A percentile compares a stretch with the other conserved stretches of the same genome.
Evolutionary conservation across 352 stramenopile genomes (phyloP).

Genomic region (Blastocystis hominis): DNA sequence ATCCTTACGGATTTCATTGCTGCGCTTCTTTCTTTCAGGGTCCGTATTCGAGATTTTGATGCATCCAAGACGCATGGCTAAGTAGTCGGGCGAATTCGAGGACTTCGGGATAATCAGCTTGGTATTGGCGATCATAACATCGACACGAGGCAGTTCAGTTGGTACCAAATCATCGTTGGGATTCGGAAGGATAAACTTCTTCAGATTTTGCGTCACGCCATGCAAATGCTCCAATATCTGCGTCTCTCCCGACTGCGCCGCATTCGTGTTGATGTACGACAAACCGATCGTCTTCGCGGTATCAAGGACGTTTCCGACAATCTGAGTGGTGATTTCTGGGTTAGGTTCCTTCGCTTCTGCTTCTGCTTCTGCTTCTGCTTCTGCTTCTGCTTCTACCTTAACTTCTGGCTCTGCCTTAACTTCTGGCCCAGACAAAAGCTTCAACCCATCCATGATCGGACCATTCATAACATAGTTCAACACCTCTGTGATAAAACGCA

Average conservation of each 20-base stretch:
- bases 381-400: not conserved
- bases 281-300: conserved; percentile 39
- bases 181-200: conserved; percentile 50
- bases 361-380: not conserved
- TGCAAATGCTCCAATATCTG: conserved; percentile 36
- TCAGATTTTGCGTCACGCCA: conserved; percentile 16
- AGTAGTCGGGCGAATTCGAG: not conserved
- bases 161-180: conserved; percentile 39
- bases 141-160: conserved; percentile 37
- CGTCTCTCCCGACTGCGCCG: not conserved
- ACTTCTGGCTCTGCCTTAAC: not conserved
- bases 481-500: conserved; percentile 46
- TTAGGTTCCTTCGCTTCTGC: not conserved
- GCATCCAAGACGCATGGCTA: not conserved
- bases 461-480: conserved; percentile 48
- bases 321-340: not conserved
- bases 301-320: conserved; percentile 31
- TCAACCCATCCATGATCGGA: conserved; percentile 36
- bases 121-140: conserved; percentile 39
- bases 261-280: conserved; percentile 41
- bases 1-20: not conserved
- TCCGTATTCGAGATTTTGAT: conserved; percentile 2
- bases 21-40: not conserved
- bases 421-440: not conserved
- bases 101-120: not conserved